Conservation (phyloP, 169 alveolate genomes). For the Plasmodium cynomolgi region DNA sequence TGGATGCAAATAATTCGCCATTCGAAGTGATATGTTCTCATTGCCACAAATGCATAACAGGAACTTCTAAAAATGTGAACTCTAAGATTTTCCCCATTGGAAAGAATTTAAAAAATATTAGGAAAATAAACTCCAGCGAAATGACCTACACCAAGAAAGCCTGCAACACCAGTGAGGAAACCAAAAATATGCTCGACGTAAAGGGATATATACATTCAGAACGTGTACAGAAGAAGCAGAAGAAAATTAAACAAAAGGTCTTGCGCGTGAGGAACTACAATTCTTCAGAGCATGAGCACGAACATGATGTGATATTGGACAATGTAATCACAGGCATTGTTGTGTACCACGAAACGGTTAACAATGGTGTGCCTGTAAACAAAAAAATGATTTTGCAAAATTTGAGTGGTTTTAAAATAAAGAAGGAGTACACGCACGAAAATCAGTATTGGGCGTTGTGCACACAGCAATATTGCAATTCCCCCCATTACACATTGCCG, state of each 20-base stretch:
- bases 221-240: slow-evolving; percentile 57
- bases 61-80: slow-evolving; percentile 14
- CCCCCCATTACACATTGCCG: slow-evolving; percentile 48
- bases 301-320: slow-evolving; percentile 33
- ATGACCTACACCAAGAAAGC: not conserved
- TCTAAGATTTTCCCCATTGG: slow-evolving; percentile 17
- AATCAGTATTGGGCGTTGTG: slow-evolving; percentile 59
- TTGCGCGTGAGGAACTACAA: slow-evolving; percentile 18
- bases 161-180: slow-evolving; percentile 7
- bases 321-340: slow-evolving; percentile 62
- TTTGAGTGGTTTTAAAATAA: slow-evolving; percentile 60
- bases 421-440: slow-evolving; percentile 37
- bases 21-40: slow-evolving; percentile 41
- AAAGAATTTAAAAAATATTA: slow-evolving; percentile 9
- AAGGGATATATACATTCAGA: slow-evolving; percentile 76
- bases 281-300: slow-evolving; percentile 47
- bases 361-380: slow-evolving; percentile 1
- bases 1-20: slow-evolving; percentile 36
- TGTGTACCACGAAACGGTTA: slow-evolving; percentile 33
- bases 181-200: slow-evolving; percentile 1
- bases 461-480: slow-evolving; percentile 38
- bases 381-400: slow-evolving; percentile 37
- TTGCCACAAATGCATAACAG: slow-evolving; percentile 60
- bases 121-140: slow-evolving; percentile 16
- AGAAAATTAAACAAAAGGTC: slow-evolving; percentile 24